Evolutionary conservation across 352 stramenopile genomes (phyloP).

Genomic region (Globisporangium uncinulatum): DNA sequence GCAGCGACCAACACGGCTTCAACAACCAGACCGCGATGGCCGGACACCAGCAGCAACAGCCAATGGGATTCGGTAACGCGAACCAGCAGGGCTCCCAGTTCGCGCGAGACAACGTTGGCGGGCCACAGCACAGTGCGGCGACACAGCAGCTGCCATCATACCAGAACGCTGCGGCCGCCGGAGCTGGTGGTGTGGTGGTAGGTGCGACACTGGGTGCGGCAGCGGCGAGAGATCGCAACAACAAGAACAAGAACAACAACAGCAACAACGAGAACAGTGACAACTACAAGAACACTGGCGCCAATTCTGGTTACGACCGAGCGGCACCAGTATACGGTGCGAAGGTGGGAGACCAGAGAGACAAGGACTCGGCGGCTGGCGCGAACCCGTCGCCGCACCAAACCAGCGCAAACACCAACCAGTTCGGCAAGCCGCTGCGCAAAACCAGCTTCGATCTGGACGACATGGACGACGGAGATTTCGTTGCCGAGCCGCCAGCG

Average conservation of each 20-base stretch:
- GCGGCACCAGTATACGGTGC: background rate
- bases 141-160: slow-evolving; percentile 8
- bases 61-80: background rate
- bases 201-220: slow-evolving; percentile 4
- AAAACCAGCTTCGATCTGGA: slow-evolving; percentile 33
- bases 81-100: slow-evolving; percentile 9
- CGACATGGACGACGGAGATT: slow-evolving; percentile 26
- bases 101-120: slow-evolving; percentile 2
- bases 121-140: slow-evolving; percentile 4
- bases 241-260: no score
- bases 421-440: slow-evolving; percentile 10
- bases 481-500: slow-evolving; percentile 17
- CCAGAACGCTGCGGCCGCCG: slow-evolving; percentile 1
- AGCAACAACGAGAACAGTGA: slow-evolving; percentile 6
- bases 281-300: slow-evolving; percentile 6
- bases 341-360: background rate
- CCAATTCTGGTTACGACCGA: slow-evolving; percentile 1
- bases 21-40: slow-evolving; percentile 2
- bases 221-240: slow-evolving; percentile 4
- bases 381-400: slow-evolving; percentile 5
- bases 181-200: slow-evolving; percentile 4
- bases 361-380: slow-evolving; percentile 4
- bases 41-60: background rate
- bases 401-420: background rate
- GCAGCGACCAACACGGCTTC: background rate